Evolutionary conservation across 495 filamentous ascomycete species (phyloP).

Genomic region (Penicillium coffeae): DNA sequence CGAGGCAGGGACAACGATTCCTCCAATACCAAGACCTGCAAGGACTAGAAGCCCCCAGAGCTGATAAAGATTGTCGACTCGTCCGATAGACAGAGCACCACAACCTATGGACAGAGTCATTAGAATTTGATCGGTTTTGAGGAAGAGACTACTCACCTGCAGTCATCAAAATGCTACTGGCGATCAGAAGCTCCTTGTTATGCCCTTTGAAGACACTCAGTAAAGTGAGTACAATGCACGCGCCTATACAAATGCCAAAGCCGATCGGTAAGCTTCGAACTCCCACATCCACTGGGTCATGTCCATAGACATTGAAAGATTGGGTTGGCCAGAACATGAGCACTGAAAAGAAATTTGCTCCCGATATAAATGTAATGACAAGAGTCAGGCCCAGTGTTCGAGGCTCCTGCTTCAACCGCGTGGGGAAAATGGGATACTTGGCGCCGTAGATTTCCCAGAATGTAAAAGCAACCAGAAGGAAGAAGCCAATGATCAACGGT

Average conservation of each 20-base stretch:
- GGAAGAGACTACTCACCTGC: conserved; percentile 41
- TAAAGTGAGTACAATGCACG: conserved; percentile 58
- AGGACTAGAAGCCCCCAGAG: conserved; percentile 61
- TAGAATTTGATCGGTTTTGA: not conserved
- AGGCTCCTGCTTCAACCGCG: conserved; percentile 58
- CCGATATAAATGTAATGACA: conserved; percentile 69
- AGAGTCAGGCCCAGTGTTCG: conserved; percentile 60
- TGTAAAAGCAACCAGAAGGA: conserved; percentile 51
- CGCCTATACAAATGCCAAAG: conserved; percentile 59
- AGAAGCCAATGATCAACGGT: conserved; percentile 53
- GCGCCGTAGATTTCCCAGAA: conserved; percentile 61
- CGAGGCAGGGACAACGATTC: conserved; percentile 67
- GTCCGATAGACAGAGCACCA: conserved; percentile 55
- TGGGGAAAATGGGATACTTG: conserved; percentile 63
- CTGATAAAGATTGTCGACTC: conserved; percentile 54
- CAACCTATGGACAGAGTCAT: conserved; percentile 40
- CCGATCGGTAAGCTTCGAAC: conserved; percentile 64
- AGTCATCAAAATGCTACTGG: conserved; percentile 63
- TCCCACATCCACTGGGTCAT: conserved; percentile 63
- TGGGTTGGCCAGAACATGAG: conserved; percentile 72
- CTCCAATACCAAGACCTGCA: conserved; percentile 67
- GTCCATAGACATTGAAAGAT: conserved; percentile 70
- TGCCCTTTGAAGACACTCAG: conserved; percentile 58
- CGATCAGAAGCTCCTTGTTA: conserved; percentile 60
- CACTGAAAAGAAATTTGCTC: conserved; percentile 72